Percentiles rank a stretch among this genome's conserved stretches.
These are phyloP conservation scores for Chytriomyces hyalinus DNA, from an alignment of 192 early-diverging fungal genomes.

Conservation along the genomic window DNA sequence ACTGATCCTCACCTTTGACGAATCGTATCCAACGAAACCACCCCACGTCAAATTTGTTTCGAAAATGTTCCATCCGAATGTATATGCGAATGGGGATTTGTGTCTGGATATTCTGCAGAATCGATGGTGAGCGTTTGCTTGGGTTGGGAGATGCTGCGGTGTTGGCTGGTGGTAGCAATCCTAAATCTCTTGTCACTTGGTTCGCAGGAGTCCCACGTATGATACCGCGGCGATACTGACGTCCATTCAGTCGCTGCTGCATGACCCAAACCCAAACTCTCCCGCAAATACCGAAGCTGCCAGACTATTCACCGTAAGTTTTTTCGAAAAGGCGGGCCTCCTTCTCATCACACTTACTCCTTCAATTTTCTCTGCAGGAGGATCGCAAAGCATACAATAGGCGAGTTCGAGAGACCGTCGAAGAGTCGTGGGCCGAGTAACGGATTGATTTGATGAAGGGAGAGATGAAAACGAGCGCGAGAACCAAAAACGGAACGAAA, in stretches of 20 bases:
- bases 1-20: conserved; percentile 90
- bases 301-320: conserved; percentile 67
- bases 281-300: conserved; percentile 98
- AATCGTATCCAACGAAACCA: conserved; percentile 97
- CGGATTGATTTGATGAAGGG: no score
- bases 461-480: no score
- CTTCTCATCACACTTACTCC: no score
- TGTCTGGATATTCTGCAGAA: conserved; percentile 98
- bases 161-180: not conserved
- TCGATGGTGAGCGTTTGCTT: conserved; percentile 67
- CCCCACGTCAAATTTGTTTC: conserved; percentile 93
- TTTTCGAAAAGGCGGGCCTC: no score
- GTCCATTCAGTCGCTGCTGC: conserved; percentile 93
- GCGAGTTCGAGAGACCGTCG: conserved; percentile 92
- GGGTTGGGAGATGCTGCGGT: not conserved
- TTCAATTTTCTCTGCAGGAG: conserved; percentile 72
- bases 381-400: conserved; percentile 92
- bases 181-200: not conserved
- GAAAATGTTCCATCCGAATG: no score
- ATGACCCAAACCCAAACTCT: conserved; percentile 96
- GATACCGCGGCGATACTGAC: conserved; percentile 94
- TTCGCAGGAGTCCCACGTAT: conserved; percentile 78
- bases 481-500: no score
- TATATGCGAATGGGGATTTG: conserved; percentile 93
- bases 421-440: conserved; percentile 74